These are phyloP conservation scores for Gossypium anomalum DNA, from an alignment of 345 rosid genomes.

Conservation along the genomic window DNA sequence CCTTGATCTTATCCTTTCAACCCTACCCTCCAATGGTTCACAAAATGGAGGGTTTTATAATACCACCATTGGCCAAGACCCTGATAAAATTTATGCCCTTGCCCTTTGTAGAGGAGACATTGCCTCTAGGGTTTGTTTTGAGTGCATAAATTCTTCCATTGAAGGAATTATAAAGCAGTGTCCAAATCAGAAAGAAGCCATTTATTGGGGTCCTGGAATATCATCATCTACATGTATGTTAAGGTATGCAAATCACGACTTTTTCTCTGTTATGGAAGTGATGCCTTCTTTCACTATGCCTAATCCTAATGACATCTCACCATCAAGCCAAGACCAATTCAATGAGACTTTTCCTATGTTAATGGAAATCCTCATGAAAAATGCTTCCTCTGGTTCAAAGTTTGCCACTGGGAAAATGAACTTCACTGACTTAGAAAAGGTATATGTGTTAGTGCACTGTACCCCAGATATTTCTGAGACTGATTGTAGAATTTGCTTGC, in stretches of 20 bases:
- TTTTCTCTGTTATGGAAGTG: slow-evolving; percentile 16
- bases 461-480: background rate
- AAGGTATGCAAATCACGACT: slow-evolving; percentile 18
- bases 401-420: slow-evolving; percentile 12
- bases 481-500: too few relatives aligned
- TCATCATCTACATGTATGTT: slow-evolving; percentile 19
- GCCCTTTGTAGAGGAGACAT: slow-evolving; percentile 19
- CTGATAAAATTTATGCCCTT: slow-evolving; percentile 18
- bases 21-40: background rate
- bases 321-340: slow-evolving; percentile 7
- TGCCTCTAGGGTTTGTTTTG: slow-evolving; percentile 18
- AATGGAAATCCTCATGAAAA: slow-evolving; percentile 3
- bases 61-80: slow-evolving; percentile 18
- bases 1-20: background rate
- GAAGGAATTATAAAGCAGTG: slow-evolving; percentile 12
- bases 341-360: slow-evolving; percentile 11
- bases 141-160: slow-evolving; percentile 16
- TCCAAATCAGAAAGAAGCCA: slow-evolving; percentile 3
- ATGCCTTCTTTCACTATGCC: slow-evolving; percentile 5
- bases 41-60: slow-evolving; percentile 22
- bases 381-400: slow-evolving; percentile 19
- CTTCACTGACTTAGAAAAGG: background rate
- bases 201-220: slow-evolving; percentile 19
- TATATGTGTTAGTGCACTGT: slow-evolving; percentile 29
- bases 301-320: slow-evolving; percentile 10